Evolutionary conservation across 1,284 basidiomycete genomes (phyloP).

Genomic region (Tremellales sp.): DNA sequence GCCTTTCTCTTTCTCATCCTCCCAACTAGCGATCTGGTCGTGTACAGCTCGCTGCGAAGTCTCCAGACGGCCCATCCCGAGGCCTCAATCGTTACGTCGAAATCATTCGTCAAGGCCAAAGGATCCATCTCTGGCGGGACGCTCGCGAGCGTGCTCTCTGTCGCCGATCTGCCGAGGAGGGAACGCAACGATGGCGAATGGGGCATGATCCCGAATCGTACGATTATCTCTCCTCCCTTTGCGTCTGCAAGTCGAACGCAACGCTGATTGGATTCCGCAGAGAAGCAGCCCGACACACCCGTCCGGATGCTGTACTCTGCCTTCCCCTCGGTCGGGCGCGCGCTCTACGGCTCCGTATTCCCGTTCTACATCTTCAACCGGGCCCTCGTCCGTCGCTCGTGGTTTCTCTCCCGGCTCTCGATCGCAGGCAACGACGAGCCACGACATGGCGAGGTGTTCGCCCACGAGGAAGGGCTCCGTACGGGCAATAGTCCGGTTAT

Average conservation of each 20-base stretch:
- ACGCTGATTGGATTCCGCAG: constrained; percentile 1
- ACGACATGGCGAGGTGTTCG: constrained; percentile 62
- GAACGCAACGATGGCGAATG: constrained; percentile 44
- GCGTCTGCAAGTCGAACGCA: too few relatives aligned
- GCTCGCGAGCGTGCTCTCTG: constrained; percentile 55
- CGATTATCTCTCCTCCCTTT: constrained; percentile 12
- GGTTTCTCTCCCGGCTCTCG: constrained; percentile 59
- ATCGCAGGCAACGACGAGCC: constrained; percentile 13
- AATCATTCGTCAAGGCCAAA: constrained; percentile 54
- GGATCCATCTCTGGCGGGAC: constrained; percentile 69
- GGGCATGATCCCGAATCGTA: constrained; percentile 32
- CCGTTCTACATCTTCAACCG: constrained; percentile 63
- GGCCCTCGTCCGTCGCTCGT: constrained; percentile 70
- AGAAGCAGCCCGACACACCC: constrained; percentile 31
- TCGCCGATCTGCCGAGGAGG: constrained; percentile 52
- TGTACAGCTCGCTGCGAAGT: constrained; percentile 56
- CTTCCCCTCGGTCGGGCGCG: constrained; percentile 51
- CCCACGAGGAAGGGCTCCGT: constrained; percentile 66
- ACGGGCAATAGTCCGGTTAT: constrained; percentile 12
- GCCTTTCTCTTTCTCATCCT: not conserved
- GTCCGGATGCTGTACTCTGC: constrained; percentile 53
- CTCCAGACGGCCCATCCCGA: constrained; percentile 48
- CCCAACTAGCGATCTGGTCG: constrained; percentile 55
- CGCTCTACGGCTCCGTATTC: constrained; percentile 56
- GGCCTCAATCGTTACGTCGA: constrained; percentile 49